Evolutionary conservation across 2,329 filamentous ascomycete species (phyloP), one percentile per base, ranked within the genome.

Genomic region (Hypoxylon sp.): DNA sequence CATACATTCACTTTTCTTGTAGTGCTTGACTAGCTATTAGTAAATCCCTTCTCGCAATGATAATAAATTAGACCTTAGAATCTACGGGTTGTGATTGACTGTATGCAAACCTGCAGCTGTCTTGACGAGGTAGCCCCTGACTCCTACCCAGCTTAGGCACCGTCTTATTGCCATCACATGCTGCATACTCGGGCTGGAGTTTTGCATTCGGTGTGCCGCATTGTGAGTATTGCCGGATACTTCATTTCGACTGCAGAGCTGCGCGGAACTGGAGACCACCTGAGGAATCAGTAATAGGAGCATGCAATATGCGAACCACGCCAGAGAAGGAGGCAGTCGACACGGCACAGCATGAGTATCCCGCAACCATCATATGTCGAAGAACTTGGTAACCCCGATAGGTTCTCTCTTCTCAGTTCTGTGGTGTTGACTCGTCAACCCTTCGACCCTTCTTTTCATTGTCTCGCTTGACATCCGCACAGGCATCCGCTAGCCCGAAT

Each of bases 131-230:
- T 13, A 22, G 43, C 43, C 26, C 43, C 43, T 46, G 5, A 2
- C 43, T 46, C 10, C 22, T 24, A 8, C 20, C 6, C 3, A 71
- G 88, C 13, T 77, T 26, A 26, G 24, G 24, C 24, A 26, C 4
- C 24, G 24, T 26, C 24, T 26, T 88, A 41, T 85, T 85, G 2
- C 84, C 84, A 6, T 67, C 86, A 20, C 72, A 80, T 1, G 74
- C 77, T 56, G 70, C 71, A 19, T 84, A 87, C 20, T n/a, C 37
- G 17, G 37, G 37, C 37, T 20, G 37, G 37, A 41, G 37, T 17
- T 41, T 41, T 20, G 20, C 0, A 85, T 89, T 53, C 79, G 85
- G 47, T 87, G 86, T 69, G 84, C 88, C 64, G 85, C 86, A 0
- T 88, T 64, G 80, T 80, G 55, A 69, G 78, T 58, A 32, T 46